phyloP scores from a whole-genome alignment of 2,329 filamentous ascomycete species.

The Ascochyta rabiei region DNA sequence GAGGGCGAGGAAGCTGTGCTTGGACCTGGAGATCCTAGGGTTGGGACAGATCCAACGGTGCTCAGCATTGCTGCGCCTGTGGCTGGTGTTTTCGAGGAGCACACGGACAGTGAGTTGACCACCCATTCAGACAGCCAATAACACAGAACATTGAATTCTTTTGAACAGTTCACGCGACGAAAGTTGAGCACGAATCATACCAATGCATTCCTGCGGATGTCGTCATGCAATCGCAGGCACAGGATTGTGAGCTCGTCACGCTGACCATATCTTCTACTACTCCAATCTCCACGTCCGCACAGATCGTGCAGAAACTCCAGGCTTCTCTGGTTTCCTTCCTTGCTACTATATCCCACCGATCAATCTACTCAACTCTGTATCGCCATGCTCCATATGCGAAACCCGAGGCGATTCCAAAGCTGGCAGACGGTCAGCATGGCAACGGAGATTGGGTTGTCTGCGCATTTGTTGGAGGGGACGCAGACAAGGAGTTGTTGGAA shows the following conservation, averaged over 20 bases:
- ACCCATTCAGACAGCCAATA: neutral
- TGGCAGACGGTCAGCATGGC: constrained; percentile 2
- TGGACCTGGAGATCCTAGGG: neutral
- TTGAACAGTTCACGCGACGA: neutral
- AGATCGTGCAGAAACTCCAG: neutral
- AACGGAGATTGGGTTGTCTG: constrained; percentile 3
- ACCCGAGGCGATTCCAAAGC: neutral
- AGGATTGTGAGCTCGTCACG: constrained; percentile 1
- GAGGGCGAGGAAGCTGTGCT: constrained; percentile 12
- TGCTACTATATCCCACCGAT: neutral
- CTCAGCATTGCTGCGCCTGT: constrained; percentile 4
- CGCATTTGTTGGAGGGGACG: neutral
- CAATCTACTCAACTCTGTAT: constrained; percentile 4
- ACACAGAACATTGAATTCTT: neutral
- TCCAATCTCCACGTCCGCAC: neutral
- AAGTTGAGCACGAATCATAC: neutral
- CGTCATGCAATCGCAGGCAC: neutral
- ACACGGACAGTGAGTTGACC: neutral
- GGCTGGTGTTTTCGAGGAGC: constrained; percentile 9
- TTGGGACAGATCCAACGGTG: constrained; percentile 8
- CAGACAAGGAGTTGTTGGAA: neutral
- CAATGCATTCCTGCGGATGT: neutral
- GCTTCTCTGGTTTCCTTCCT: neutral
- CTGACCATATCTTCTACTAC: neutral
- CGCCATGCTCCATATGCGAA: neutral